Evolutionary conservation across 2,329 filamentous ascomycete species (phyloP).

Genomic region (Furcasterigmium sp.): DNA sequence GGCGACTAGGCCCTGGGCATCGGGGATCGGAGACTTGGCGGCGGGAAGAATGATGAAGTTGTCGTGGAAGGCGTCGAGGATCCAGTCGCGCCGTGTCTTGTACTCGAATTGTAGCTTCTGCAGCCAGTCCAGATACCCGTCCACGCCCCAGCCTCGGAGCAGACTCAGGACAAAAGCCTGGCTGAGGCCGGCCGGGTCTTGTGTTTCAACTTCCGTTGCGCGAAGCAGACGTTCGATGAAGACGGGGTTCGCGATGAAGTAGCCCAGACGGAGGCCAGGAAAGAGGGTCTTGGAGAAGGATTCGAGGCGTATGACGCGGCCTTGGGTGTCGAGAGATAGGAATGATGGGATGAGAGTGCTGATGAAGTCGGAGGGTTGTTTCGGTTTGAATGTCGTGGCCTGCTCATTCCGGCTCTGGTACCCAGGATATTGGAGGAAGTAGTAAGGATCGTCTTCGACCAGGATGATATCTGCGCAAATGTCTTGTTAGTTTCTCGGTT

Average conservation of each 20-base stretch:
- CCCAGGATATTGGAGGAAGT: conserved; percentile 31
- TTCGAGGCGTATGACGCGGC: conserved; percentile 18
- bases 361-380: conserved; percentile 10
- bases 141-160: conserved; percentile 63
- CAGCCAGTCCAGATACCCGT: conserved; percentile 71
- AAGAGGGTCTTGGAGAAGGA: conserved; percentile 34
- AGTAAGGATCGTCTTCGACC: conserved; percentile 55
- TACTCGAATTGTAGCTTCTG: conserved; percentile 65
- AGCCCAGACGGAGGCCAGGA: conserved; percentile 62
- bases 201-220: conserved; percentile 46
- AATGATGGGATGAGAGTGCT: conserved; percentile 15
- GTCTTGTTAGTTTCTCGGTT: conserved; percentile 29
- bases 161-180: conserved; percentile 34
- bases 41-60: conserved; percentile 15
- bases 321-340: conserved; percentile 17
- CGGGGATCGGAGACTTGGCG: conserved; percentile 9
- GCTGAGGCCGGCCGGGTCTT: conserved; percentile 63
- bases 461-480: conserved; percentile 39
- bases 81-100: conserved; percentile 57
- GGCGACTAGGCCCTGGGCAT: conserved; percentile 15
- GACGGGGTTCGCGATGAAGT: conserved; percentile 42
- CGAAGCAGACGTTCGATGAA: conserved; percentile 22
- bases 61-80: conserved; percentile 48
- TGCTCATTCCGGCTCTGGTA: background rate
- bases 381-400: conserved; percentile 54